These are phyloP conservation scores for Aspergillus candidus DNA, from an alignment of 2,329 filamentous ascomycete species.

Conservation along the genomic window DNA sequence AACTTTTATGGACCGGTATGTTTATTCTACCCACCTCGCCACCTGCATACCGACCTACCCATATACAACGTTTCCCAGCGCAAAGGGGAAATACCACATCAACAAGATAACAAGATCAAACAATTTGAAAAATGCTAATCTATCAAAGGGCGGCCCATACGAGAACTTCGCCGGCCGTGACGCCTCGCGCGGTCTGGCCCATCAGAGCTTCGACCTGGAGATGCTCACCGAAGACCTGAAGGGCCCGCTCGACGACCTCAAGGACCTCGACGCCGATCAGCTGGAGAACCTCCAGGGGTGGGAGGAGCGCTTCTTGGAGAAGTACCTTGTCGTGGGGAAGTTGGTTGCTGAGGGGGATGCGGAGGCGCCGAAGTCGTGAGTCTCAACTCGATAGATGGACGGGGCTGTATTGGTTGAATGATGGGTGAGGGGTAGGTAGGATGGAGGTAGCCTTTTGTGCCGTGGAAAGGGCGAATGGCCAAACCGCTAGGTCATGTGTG, in stretches of 20 bases:
- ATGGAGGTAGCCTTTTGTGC: too few relatives aligned
- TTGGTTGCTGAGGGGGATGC: slow-evolving; percentile 61
- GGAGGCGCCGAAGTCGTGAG: slow-evolving; percentile 27
- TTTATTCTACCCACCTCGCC: too few relatives aligned
- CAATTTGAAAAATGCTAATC: background rate
- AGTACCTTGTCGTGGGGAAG: slow-evolving; percentile 91
- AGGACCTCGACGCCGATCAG: slow-evolving; percentile 67
- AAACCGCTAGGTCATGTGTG: too few relatives aligned
- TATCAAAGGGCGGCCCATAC: slow-evolving; percentile 70
- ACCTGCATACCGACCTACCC: too few relatives aligned
- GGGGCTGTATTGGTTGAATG: background rate
- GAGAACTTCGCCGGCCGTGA: slow-evolving; percentile 93
- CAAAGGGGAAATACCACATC: too few relatives aligned
- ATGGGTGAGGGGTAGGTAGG: background rate
- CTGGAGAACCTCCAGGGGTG: slow-evolving; percentile 78
- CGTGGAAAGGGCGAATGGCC: too few relatives aligned
- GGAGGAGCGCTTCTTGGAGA: slow-evolving; percentile 89
- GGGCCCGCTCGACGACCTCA: slow-evolving; percentile 70
- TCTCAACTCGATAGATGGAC: background rate
- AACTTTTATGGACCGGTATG: slow-evolving; percentile 84
- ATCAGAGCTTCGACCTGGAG: slow-evolving; percentile 86
- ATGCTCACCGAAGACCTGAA: slow-evolving; percentile 91
- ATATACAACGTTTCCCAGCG: too few relatives aligned
- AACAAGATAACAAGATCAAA: too few relatives aligned
- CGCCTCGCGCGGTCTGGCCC: slow-evolving; percentile 79